Evolutionary conservation across 176 grass and related monocot genomes (phyloP).

Genomic region (Ensete ventricosum): DNA sequence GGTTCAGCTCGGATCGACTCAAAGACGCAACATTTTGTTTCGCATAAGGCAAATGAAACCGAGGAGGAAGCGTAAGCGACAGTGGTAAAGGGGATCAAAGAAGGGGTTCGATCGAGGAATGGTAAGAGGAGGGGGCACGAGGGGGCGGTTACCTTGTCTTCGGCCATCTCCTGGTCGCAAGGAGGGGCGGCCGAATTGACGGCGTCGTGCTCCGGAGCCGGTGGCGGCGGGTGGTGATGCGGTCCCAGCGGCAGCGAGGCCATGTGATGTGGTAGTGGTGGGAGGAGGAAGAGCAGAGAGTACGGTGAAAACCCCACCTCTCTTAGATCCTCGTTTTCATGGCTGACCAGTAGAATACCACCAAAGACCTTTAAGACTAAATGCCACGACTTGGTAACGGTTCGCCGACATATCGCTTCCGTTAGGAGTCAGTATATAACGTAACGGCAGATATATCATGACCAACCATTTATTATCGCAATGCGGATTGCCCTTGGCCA

Average conservation of each 20-base stretch:
- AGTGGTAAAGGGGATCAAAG: neutral
- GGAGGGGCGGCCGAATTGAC: neutral
- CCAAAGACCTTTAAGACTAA: neutral
- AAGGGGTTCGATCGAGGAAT: neutral
- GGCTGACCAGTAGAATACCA: neutral
- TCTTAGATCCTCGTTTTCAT: conserved; percentile 1
- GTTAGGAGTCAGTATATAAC: too few relatives aligned
- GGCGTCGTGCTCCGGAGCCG: neutral
- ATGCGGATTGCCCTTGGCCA: too few relatives aligned
- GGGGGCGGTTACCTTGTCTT: neutral
- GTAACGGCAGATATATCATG: too few relatives aligned
- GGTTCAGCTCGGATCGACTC: neutral
- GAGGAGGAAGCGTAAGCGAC: neutral
- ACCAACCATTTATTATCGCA: too few relatives aligned
- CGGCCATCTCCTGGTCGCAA: neutral
- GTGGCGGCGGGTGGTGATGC: neutral
- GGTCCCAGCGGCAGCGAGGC: neutral
- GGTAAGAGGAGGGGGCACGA: neutral
- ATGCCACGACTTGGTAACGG: neutral
- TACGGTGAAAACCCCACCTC: neutral
- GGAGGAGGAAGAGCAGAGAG: neutral
- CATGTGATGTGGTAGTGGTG: neutral
- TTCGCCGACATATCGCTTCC: neutral
- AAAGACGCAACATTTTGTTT: neutral
- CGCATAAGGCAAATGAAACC: too few relatives aligned